Percentiles rank a stretch among this genome's conserved stretches.
phyloP scores from a whole-genome alignment of 2,329 filamentous ascomycete species.

The Pseudocercospora musae region DNA sequence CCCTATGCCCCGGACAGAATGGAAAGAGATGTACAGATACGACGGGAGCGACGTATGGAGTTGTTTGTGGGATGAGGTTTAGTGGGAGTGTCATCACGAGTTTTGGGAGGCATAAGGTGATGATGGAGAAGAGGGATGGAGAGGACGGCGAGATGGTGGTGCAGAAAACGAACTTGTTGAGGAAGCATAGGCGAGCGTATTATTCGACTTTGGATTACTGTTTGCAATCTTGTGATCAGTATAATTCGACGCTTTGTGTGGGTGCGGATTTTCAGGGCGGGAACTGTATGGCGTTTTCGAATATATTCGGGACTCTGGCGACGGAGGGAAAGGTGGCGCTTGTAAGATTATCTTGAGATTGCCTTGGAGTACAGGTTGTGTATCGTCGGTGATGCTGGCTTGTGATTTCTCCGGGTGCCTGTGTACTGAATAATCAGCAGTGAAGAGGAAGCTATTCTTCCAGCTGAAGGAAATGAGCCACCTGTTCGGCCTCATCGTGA shows the following conservation, averaged over 20 bases:
- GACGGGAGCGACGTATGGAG: background rate
- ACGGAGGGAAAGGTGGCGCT: constrained; percentile 5
- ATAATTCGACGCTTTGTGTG: background rate
- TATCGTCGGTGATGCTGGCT: too few relatives aligned
- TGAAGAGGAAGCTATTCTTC: too few relatives aligned
- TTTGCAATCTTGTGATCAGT: constrained; percentile 7
- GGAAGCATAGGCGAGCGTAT: background rate
- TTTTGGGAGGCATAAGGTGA: constrained; percentile 1
- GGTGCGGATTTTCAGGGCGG: background rate
- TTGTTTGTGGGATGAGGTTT: constrained; percentile 4
- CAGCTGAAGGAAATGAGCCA: too few relatives aligned
- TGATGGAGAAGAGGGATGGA: background rate
- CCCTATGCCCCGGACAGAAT: background rate
- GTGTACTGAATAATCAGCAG: too few relatives aligned
- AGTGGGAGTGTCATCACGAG: constrained; percentile 1
- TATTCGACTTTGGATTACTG: constrained; percentile 5
- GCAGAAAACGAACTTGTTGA: background rate
- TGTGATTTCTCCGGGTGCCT: too few relatives aligned
- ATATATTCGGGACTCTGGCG: background rate
- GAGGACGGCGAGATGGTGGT: background rate
- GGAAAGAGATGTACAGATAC: background rate
- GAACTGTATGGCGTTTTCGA: background rate
- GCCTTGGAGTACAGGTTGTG: too few relatives aligned
- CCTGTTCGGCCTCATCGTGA: too few relatives aligned
- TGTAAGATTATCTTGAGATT: background rate